Percentiles rank a stretch among this genome's conserved stretches.
Evolutionary conservation across 768 basidiomycete species (phyloP).

Genomic region (Pulveroboletus sp.): DNA sequence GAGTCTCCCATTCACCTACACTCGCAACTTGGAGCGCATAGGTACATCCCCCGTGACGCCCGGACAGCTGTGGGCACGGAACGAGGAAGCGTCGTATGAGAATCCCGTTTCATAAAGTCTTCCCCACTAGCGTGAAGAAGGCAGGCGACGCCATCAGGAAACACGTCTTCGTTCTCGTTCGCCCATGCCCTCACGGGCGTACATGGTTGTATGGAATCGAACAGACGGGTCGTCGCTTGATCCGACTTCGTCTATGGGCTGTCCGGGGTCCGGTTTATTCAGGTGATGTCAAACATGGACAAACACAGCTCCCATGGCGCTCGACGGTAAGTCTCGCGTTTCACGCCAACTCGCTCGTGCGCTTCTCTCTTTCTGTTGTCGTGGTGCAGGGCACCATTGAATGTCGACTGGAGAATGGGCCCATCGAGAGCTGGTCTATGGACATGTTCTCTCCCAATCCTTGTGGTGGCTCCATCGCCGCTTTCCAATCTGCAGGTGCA

Average conservation of each 20-base stretch:
- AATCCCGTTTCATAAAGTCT: constrained; percentile 1
- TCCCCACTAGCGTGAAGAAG: background rate
- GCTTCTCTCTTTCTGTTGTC: background rate
- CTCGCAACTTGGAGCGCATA: no score
- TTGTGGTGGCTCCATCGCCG: no score
- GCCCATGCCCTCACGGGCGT: background rate
- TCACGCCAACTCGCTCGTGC: background rate
- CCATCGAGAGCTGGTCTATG: background rate
- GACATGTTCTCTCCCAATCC: background rate
- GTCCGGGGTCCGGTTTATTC: background rate
- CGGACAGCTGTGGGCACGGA: background rate
- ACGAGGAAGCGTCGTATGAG: background rate
- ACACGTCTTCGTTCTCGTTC: background rate
- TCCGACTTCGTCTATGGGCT: background rate
- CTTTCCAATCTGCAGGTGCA: no score
- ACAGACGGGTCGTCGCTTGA: no score
- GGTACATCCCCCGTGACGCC: background rate
- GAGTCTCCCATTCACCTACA: no score
- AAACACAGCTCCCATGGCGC: background rate
- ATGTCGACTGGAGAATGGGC: background rate
- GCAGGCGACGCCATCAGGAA: background rate
- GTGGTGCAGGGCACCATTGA: background rate
- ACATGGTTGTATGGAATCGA: no score
- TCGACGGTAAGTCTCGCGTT: background rate
- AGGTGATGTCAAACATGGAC: background rate